Conservation (phyloP, 75 land plant genomes). For the Larix kaempferi region DNA sequence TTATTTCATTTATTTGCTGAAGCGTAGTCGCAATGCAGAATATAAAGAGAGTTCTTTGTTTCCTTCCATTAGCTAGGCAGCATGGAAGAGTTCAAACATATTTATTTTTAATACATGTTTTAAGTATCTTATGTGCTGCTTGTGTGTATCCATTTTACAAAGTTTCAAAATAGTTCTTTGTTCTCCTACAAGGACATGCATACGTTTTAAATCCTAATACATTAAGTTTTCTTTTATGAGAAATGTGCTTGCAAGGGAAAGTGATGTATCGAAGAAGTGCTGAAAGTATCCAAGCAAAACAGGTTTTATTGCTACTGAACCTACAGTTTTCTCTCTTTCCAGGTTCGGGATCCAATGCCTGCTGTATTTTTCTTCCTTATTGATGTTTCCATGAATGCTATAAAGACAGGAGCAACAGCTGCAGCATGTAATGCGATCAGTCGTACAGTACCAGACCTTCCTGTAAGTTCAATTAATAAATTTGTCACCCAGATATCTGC, state of each 20-base stretch:
- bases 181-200: background rate
- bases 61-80: no score
- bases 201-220: background rate
- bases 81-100: background rate
- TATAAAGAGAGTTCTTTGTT: no score
- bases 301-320: background rate
- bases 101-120: background rate
- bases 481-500: no score
- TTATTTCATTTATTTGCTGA: no score
- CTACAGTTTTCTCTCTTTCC: conserved; percentile 3
- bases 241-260: background rate
- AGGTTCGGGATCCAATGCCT: conserved; percentile 99
- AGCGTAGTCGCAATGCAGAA: no score
- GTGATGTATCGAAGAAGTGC: background rate
- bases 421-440: conserved; percentile 96
- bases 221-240: background rate
- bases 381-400: conserved; percentile 95
- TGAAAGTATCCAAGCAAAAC: background rate
- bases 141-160: background rate
- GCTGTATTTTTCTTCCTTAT: conserved; percentile 92
- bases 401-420: conserved; percentile 93
- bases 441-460: conserved; percentile 63
- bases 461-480: background rate
- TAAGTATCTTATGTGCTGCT: background rate
- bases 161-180: background rate